Evolutionary conservation across 1,284 basidiomycete genomes (phyloP), one percentile per base, ranked within the genome.

Genomic region (Fomitopsis betulina): DNA sequence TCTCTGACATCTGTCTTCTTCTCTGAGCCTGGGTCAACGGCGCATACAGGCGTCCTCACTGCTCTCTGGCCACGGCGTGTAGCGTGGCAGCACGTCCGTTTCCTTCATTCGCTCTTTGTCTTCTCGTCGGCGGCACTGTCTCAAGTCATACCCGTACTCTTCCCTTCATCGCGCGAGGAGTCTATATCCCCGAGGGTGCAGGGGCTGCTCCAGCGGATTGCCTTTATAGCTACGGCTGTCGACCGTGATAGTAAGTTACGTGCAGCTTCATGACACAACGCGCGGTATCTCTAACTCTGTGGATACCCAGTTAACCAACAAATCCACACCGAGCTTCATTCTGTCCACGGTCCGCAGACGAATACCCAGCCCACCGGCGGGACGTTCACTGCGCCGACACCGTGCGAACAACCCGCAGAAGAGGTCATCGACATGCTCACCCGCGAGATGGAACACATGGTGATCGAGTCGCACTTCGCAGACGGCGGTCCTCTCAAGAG

Each of bases 51-150:
- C 10, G 55, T 84, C 33, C 72, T 90, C 2, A 72, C 79, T 50
- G 59, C 71, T 5, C 50, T 88, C 25, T 85, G 91, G 71, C 90
- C 89, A 0, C 74, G 76, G 12, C 81, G 85, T 13, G 83, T 87
- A 0, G 78, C 83, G 1, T 86, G 85, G 69, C 90, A 94, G 64
- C 85, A 93, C 67, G 79, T 91, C 61, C 72, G 81, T 21, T 81
- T 93, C 68, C 75, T 93, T n/a, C 92, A 91, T 65, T 83, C 90
- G 62, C 66, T 91, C 27, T 93, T 90, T 68, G 73, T 91, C 62
- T 84, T 90, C 66, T 65, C 86, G 54, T 87, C 83, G 38, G 78
- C 93, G 42, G 90, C 88, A 0, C 75, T 92, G 19, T 82, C 81
- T 17, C 79, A 86, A 37, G 83, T 94, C 3, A 77, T 79, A 0